A percentile compares a stretch with the other conserved stretches of the same genome.
Conservation (phyloP, 441 rosid genomes). For the Euphorbia schlechtendalii region DNA sequence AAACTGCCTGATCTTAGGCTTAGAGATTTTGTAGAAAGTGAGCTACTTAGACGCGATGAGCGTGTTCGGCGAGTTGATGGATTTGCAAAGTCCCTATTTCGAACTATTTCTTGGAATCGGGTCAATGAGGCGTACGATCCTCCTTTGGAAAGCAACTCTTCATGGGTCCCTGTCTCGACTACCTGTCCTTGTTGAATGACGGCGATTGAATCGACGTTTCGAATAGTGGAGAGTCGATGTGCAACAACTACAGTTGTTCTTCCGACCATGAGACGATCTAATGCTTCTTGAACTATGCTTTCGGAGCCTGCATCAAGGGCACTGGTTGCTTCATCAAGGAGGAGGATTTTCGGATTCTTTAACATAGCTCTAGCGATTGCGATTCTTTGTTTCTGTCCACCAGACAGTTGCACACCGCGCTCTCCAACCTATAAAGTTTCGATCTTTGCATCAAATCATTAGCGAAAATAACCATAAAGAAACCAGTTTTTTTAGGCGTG, state of each 20-base stretch:
- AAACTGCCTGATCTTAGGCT: constrained; percentile 96
- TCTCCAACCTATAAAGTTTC: constrained; percentile 65
- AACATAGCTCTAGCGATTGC: constrained; percentile 98
- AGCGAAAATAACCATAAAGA: not conserved
- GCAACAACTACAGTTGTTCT: constrained; percentile 96
- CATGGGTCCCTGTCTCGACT: constrained; percentile 94
- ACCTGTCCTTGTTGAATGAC: constrained; percentile 96
- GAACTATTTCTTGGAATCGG: constrained; percentile 91
- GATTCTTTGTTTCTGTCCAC: constrained; percentile 96
- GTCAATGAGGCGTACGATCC: constrained; percentile 86
- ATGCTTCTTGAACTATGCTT: constrained; percentile 96
- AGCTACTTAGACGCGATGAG: constrained; percentile 80
- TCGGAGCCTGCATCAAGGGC: constrained; percentile 98
- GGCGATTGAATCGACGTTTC: constrained; percentile 85
- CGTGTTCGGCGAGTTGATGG: constrained; percentile 87
- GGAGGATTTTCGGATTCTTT: constrained; percentile 88
- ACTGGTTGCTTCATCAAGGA: constrained; percentile 96
- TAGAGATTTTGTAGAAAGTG: constrained; percentile 87
- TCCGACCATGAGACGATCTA: constrained; percentile 94
- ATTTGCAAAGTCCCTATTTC: constrained; percentile 77
- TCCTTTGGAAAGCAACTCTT: constrained; percentile 69
- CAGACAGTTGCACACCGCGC: constrained; percentile 92
- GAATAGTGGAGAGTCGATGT: constrained; percentile 90
- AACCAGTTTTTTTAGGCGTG: constrained; percentile 5
- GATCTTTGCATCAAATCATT: not conserved